Base-by-base conservation (phyloP, 225 moss, liverwort and hornwort species). In the Marchantia polymorpha region DNA sequence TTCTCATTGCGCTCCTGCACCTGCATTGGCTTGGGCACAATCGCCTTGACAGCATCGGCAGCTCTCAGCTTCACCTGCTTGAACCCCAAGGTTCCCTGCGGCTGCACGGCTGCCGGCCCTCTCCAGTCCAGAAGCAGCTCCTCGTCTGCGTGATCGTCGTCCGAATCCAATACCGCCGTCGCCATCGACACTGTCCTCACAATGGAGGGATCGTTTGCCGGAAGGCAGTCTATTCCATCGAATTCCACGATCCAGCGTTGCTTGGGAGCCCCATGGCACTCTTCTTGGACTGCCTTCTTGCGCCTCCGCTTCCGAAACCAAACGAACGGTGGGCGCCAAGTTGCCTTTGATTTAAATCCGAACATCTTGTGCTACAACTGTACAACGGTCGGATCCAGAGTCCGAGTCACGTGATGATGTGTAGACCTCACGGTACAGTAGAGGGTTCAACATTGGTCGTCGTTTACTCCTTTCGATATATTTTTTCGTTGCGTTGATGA, bases 41-140 rank as follows among this genome's bases (percentile, higher is more conserved):
- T 66, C 13, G 51, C 22, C 49, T 76, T 76, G 39, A 10, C 59
- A 61, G 20, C 60, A 67, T 65, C 50, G 14, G 9, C 6, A 25
- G 20, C 29, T 31, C 78, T 68, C 25, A 0, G 78, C 54, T 79
- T 79, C 78, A 79, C 78, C 78, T 79, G 67, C 78, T 70, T 68
- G 16, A 79, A 79, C 78, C 68, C 78, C 31, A 79, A 15, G 1
- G 68, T 68, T 17, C 22, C 29, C 69, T 79, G 78, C 39, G 64
- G 64, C 17, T n/a, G n/a, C 64, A 19, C 30, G 25, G 12, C 25
- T 25, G 16, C 15, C 3, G 76, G 2, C 3, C 60, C 64, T 51
- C 77, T 64, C 77, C 77, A 77, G 51, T 77, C 77, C 7, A 77
- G 61, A 12, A 77, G 49, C 64, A 77, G 52, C n/a, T 77, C 77